Evolutionary conservation across 2,329 filamentous ascomycete species (phyloP), one percentile per base, ranked within the genome.

Genomic region (Emericellopsis atlantica): DNA sequence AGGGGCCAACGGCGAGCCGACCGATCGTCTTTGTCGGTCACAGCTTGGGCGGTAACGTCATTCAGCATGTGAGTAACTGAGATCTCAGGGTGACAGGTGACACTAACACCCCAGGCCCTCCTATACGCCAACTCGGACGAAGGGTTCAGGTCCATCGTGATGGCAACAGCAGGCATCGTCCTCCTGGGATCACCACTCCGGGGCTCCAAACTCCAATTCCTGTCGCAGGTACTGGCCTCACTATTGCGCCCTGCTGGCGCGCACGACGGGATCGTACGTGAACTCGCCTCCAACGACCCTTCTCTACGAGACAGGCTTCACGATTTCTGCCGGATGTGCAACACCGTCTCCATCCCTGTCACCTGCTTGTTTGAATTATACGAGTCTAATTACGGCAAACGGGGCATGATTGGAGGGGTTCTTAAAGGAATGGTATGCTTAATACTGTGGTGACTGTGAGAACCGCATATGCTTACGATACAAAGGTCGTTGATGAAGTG

Each of bases 11-110:
- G 26, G 26, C 26, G 26, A 29, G 26, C 22, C 36, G 36, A 6
- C 36, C 36, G 5, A 37, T 37, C n/a, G 36, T 37, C 22, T 37
- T 37, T 37, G 36, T 37, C 22, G 36, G 16, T 11, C 36, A 37
- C 22, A 24, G 36, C 16, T 11, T 37, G 4, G 36, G 36, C 6
- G 36, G 36, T 6, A 22, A 22, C 14, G 16, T 37, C 26, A 29
- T 29, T 6, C 26, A 29, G 26, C 26, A 29, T 12, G 26, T 29
- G 26, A 29, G 26, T 29, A 7, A 12, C 26, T 7, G 26, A 29
- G 26, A 29, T 29, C 26, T 29, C 26, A 29, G 6, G 4, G 4
- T 3, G 26, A 29, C 6, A 7, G 26, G 26, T 7, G 26, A 29
- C 3, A 7, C 26, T 29, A 7, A 29, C 4, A 29, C 6, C 6